Percentiles rank a stretch among this genome's conserved stretches.
phyloP scores from a whole-genome alignment of 2,329 filamentous ascomycete species.

The Talaromyces funiculosus region DNA sequence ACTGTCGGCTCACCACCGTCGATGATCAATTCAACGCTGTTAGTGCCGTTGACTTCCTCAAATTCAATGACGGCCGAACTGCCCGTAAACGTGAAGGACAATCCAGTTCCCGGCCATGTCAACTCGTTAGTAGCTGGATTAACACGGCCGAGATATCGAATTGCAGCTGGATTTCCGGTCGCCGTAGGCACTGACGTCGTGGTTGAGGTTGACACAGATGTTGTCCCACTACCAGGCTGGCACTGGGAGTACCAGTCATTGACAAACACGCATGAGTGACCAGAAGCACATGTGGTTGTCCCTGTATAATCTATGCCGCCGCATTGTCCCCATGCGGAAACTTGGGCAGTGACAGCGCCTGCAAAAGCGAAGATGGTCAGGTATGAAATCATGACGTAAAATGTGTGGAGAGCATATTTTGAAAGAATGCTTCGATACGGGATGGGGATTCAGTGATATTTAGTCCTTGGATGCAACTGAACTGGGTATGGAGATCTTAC shows the following conservation, averaged over 20 bases:
- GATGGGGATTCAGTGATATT: neutral
- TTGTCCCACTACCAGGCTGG: neutral
- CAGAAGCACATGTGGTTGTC: neutral
- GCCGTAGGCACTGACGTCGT: neutral
- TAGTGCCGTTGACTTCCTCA: neutral
- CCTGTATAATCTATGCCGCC: neutral
- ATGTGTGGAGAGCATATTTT: neutral
- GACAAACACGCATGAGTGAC: neutral
- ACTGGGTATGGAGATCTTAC: neutral
- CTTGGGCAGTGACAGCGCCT: neutral
- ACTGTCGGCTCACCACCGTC: slow-evolving; percentile 1
- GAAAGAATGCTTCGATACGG: neutral
- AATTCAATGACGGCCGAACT: neutral
- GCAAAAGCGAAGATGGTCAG: neutral
- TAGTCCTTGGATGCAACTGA: neutral
- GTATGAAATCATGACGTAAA: slow-evolving; percentile 1
- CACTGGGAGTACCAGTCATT: slow-evolving; percentile 2
- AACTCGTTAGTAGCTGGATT: slow-evolving; percentile 5
- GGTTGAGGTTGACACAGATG: neutral
- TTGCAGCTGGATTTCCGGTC: neutral
- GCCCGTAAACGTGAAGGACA: slow-evolving; percentile 1
- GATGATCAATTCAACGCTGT: slow-evolving; percentile 5
- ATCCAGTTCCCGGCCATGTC: slow-evolving; percentile 9
- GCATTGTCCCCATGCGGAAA: neutral
- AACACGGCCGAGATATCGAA: slow-evolving; percentile 7